Percentiles rank a stretch among this genome's conserved stretches.
phyloP scores from a whole-genome alignment of 129 eudicot genomes.

The Chrysanthemum makinoi region DNA sequence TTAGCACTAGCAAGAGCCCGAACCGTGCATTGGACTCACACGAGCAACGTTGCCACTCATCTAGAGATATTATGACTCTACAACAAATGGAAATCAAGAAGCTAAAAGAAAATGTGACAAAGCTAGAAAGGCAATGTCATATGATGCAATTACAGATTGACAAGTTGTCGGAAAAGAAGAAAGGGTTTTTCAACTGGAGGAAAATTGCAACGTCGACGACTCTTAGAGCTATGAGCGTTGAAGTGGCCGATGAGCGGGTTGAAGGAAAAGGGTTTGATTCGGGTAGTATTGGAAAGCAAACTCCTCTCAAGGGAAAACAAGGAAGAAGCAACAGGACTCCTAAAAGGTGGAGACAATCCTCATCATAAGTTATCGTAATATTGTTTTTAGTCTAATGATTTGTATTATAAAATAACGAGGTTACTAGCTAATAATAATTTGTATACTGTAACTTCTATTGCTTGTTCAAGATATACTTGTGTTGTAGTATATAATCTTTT shows the following conservation, averaged over 20 bases:
- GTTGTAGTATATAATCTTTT: no score
- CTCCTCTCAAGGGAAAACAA: slow-evolving; percentile 45
- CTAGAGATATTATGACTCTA: slow-evolving; percentile 38
- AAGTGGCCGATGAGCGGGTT: slow-evolving; percentile 26
- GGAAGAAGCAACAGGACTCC: slow-evolving; percentile 28
- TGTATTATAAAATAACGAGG: slow-evolving; percentile 7
- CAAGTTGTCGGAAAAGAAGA: slow-evolving; percentile 55
- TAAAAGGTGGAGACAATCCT: slow-evolving; percentile 29
- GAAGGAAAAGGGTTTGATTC: slow-evolving; percentile 39
- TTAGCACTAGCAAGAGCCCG: slow-evolving; percentile 45
- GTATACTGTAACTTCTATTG: neutral
- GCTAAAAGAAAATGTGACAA: slow-evolving; percentile 64
- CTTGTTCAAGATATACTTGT: no score
- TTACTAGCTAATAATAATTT: neutral
- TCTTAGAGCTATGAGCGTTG: slow-evolving; percentile 31
- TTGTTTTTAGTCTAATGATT: slow-evolving; percentile 12
- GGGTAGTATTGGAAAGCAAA: slow-evolving; percentile 43
- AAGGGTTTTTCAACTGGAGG: slow-evolving; percentile 65
- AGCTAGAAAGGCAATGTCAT: slow-evolving; percentile 65
- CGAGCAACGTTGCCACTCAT: slow-evolving; percentile 46
- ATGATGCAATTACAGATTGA: slow-evolving; percentile 68
- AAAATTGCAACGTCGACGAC: slow-evolving; percentile 32
- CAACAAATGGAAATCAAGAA: slow-evolving; percentile 64
- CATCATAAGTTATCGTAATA: slow-evolving; percentile 19
- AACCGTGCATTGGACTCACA: slow-evolving; percentile 34